Evolutionary conservation across 2,329 filamentous ascomycete species (phyloP), one percentile per base, ranked within the genome.

Genomic region (Fusarium protoensiforme): DNA sequence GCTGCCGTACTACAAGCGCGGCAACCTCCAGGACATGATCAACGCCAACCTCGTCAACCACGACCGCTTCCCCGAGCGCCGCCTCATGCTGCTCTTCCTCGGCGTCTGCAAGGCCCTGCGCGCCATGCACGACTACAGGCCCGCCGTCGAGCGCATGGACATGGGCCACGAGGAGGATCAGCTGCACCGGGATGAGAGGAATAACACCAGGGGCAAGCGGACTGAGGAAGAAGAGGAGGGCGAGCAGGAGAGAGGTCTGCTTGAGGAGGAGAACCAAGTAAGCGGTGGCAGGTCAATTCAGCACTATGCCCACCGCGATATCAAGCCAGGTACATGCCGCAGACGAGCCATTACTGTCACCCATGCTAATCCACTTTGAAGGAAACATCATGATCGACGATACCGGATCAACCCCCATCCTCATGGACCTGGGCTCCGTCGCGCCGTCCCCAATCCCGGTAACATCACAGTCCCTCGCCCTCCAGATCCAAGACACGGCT

Each of bases 311-410:
- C 96, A 99, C 83, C 89, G 96, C 75, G 96, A 99, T 83, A 98
- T 99, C 82, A 99, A 99, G 83, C 96, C 96, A 78, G 96, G 94
- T 95, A 86, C 78, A 88, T 78, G 41, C 20, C 16, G 22, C 18
- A 16, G 11, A 18, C 11, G 3, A 51, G 13, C 46, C 18, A 4
- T 38, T 27, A 24, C 13, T 24, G n/a, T 7, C 13, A 39, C 27
- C 9, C 8, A 39, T 60, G 67, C 61, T 68, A 27, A 74, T 24
- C 10, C 41, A 54, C n/a, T 14, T 1, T 22, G 14, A 31, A 91
- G 90, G 95, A 67, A 99, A 99, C 84, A 97, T 99, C 80, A 99
- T 99, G 96, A 98, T 99, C 75, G 93, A 94, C 75, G 96, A 98
- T 81, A 91, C 94, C 77, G 96, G 96, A 75, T 89, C 91, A 68